phyloP scores from a whole-genome alignment of 257 asterid genomes.

The Rehmannia glutinosa region DNA sequence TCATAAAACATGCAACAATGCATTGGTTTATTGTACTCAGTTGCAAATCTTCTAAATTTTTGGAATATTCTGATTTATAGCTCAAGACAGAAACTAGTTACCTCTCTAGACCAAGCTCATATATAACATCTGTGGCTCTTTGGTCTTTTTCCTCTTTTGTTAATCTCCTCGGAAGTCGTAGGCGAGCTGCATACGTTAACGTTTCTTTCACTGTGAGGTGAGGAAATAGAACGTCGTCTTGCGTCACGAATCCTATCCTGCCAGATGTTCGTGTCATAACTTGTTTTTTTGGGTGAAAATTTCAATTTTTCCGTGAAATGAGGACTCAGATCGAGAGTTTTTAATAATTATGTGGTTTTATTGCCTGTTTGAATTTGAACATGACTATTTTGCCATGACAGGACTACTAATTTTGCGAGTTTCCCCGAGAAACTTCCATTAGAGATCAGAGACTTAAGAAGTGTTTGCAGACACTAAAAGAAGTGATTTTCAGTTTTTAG shows the following conservation, averaged over 20 bases:
- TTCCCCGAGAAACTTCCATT: background rate
- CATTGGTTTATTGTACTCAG: background rate
- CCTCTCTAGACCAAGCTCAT: constrained; percentile 87
- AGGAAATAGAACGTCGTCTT: constrained; percentile 92
- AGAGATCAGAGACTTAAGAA: no score
- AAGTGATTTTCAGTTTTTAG: no score
- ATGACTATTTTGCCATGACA: no score
- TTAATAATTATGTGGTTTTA: no score
- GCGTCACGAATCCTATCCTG: constrained; percentile 99
- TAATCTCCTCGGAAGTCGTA: constrained; percentile 63
- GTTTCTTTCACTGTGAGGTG: constrained; percentile 95
- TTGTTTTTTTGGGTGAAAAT: no score
- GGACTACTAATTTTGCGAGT: no score
- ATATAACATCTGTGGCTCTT: constrained; percentile 75
- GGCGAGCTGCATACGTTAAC: constrained; percentile 71
- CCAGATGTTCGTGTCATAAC: constrained; percentile 12
- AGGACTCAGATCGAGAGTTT: no score
- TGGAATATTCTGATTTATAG: no score
- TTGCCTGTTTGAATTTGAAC: no score
- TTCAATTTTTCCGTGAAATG: no score
- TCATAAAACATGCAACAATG: background rate
- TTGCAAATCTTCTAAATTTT: no score
- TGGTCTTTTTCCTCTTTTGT: constrained; percentile 69
- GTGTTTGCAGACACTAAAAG: no score
- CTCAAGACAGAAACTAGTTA: constrained; percentile 14